A percentile compares a stretch with the other conserved stretches of the same genome.
Conservation (phyloP, 2,329 filamentous ascomycete genomes). For the Talaromyces sp. region DNA sequence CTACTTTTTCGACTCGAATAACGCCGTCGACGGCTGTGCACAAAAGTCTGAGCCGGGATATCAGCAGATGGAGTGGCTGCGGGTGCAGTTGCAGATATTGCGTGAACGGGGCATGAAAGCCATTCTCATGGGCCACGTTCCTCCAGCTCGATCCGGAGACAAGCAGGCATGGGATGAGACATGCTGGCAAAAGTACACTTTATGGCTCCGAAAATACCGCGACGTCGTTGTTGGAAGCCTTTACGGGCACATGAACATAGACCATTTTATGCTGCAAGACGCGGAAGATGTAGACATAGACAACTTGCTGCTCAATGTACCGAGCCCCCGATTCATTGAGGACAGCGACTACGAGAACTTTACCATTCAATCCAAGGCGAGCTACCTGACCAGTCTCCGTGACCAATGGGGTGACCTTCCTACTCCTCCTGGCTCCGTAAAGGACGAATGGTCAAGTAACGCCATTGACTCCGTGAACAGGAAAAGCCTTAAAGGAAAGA, state of each 20-base stretch:
- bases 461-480: conserved; percentile 47
- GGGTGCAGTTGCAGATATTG: conserved; percentile 78
- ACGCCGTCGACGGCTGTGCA: conserved; percentile 85
- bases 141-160: conserved; percentile 75
- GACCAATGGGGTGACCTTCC: conserved; percentile 73
- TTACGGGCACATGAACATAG: conserved; percentile 97
- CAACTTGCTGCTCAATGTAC: conserved; percentile 22
- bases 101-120: conserved; percentile 85
- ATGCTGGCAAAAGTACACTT: conserved; percentile 95
- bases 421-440: conserved; percentile 35
- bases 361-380: conserved; percentile 59
- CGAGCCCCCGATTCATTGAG: conserved; percentile 11
- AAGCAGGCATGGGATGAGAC: conserved; percentile 93
- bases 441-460: conserved; percentile 13
- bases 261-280: conserved; percentile 93
- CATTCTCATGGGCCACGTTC: conserved; percentile 90
- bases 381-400: conserved; percentile 75
- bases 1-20: conserved; percentile 92
- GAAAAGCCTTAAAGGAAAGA: conserved; percentile 15
- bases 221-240: conserved; percentile 76
- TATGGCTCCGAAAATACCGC: conserved; percentile 86
- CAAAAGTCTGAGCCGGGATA: conserved; percentile 77
- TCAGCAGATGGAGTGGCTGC: conserved; percentile 93
- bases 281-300: conserved; percentile 66
- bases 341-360: conserved; percentile 45